Base-by-base conservation (phyloP, 805 yeast species). In the Clavispora fructus region DNA sequence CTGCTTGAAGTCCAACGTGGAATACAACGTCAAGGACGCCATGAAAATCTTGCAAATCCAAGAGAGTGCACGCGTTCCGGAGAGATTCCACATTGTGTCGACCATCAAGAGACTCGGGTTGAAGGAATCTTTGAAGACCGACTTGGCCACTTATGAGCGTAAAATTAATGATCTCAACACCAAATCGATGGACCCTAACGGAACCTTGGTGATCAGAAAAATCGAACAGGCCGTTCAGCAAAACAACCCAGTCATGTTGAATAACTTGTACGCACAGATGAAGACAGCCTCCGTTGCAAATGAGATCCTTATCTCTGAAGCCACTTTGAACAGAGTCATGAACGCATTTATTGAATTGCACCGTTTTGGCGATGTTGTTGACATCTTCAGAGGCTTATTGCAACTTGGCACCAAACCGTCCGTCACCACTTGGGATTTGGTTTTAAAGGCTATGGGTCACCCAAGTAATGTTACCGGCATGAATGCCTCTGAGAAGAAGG, bases 371-470 rank as follows among this genome's bases (percentile, higher is more conserved):
- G 64, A 63, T 32, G 74, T 75, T 2, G 64, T 75, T 46, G 63
- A 63, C 10, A 59, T 79, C 1, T 83, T 87, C 79, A 77, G 75
- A 48, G 67, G 64, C 38, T 59, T 84, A 65, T 52, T 74, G 26
- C 50, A 60, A 10, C 75, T 73, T 17, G 57, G 70, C 14, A 50
- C 50, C 1, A 57, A 51, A 25, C 80, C 80, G n/a, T 61, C 74
- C 5, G 53, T 71, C n/a, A 53, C 61, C 0, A 61, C 80, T 1
- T 86, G 89, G 89, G 81, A 82, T 43, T 71, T 77, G 43, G 69
- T 84, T 27, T 63, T 86, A 42, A 66, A 74, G 43, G 70, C 84
- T 0, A 71, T 75, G 57, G 69, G 73, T 8, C 66, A 62, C 48
- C 66, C 73, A 4, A 48, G 51, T 6, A 53, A 58, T 31, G 53